Base-by-base conservation (phyloP, 2,329 filamentous ascomycete species). In the Chlorencoelia australis region DNA sequence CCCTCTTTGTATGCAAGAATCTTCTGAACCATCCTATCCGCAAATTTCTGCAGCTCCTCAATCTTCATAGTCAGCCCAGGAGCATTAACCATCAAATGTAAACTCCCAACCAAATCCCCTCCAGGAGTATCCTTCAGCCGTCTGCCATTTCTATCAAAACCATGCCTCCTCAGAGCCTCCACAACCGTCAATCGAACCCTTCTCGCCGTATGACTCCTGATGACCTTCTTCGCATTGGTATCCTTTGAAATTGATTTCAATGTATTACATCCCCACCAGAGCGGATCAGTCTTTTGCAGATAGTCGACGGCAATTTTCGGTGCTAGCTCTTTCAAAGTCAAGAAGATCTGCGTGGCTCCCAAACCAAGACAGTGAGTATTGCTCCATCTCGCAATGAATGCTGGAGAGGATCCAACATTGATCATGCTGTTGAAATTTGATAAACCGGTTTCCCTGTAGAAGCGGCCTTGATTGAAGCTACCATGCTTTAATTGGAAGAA, bases 181-280 rank as follows among this genome's bases (percentile, higher is more conserved):
- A 49, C 46, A 31, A 75, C 63, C 3, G 67, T 68, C 19, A 55
- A 45, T 28, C 62, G 57, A 18, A 65, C 45, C 48, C 66, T 63
- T 40, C 65, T 59, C 16, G 54, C 53, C 16, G 55, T 56, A 54
- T 61, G 64, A 9, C 61, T 63, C 14, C 72, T 59, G n/a, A 74
- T 59, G 15, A 65, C 62, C 6, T 57, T 56, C 37, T 65, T 68
- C n/a, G n/a, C n/a, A n/a, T n/a, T n/a, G n/a, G n/a, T n/a, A n/a
- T n/a, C n/a, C n/a, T n/a, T n/a, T n/a, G n/a, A n/a, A n/a, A n/a
- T n/a, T n/a, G n/a, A n/a, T n/a, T n/a, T n/a, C n/a, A n/a, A n/a
- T n/a, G n/a, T n/a, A n/a, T n/a, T n/a, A 67, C 59, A 11, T 55
- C 53, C 64, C 66, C 33, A 71, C 62, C 69, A 69, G 13, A 75